Evolutionary conservation across 139 green algal species (phyloP).

Genomic region (Chlamydomonas incerta): DNA sequence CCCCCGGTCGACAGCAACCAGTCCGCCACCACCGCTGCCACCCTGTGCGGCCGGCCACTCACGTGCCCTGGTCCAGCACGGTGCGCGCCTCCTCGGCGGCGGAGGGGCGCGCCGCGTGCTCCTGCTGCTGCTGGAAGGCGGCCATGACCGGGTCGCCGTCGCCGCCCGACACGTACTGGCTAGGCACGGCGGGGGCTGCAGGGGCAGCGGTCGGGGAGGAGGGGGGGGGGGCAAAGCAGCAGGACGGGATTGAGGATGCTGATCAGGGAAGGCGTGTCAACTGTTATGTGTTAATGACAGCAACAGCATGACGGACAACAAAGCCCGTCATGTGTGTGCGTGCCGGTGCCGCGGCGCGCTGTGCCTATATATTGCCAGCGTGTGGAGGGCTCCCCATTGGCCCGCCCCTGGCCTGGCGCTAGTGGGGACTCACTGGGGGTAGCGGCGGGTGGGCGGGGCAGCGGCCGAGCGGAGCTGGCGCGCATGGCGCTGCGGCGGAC

Average conservation of each 20-base stretch:
- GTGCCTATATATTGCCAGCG: no score
- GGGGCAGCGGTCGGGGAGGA: not conserved
- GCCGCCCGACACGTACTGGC: conserved; percentile 3
- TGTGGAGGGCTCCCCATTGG: no score
- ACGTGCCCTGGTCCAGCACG: conserved; percentile 70
- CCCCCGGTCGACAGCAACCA: no score
- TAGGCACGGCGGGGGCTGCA: conserved; percentile 1
- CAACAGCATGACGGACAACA: no score
- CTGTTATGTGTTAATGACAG: no score
- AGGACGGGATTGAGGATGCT: not conserved
- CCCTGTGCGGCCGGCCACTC: no score
- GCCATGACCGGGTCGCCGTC: conserved; percentile 56
- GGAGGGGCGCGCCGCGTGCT: conserved; percentile 55
- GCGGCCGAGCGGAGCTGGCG: no score
- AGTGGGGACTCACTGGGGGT: not conserved
- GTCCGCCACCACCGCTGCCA: no score
- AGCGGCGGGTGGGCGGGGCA: not conserved
- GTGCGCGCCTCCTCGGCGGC: conserved; percentile 77
- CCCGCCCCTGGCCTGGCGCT: no score
- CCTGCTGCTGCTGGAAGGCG: conserved; percentile 65
- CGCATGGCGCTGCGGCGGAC: no score
- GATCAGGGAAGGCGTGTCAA: not conserved
- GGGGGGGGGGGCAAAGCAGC: no score
- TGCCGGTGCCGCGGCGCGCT: no score
- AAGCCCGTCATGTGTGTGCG: not conserved